Evolutionary conservation across 805 yeast genomes (phyloP).

Genomic region (Tetrapisispora arboricola): DNA sequence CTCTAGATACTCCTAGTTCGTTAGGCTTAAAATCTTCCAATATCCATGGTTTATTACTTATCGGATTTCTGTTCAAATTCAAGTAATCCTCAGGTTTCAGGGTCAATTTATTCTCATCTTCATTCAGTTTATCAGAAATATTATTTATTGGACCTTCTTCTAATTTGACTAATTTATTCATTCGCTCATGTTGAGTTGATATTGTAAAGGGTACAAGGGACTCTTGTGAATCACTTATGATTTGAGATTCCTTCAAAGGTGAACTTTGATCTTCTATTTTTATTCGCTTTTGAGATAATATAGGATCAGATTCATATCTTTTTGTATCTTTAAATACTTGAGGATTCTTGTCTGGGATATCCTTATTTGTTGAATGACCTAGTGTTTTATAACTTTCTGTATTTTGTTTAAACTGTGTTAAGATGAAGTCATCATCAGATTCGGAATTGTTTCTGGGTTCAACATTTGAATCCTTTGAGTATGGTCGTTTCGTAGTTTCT

Average conservation of each 20-base stretch:
- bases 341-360: too few relatives aligned
- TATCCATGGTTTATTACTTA: conserved; percentile 25
- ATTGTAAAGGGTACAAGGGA: neutral
- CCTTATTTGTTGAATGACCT: neutral
- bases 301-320: neutral
- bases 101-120: neutral
- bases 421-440: conserved; percentile 13
- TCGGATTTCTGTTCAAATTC: conserved; percentile 20
- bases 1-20: conserved; percentile 4
- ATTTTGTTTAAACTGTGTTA: conserved; percentile 15
- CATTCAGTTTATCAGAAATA: neutral
- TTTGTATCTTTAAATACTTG: too few relatives aligned
- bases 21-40: conserved; percentile 27
- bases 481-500: neutral
- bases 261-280: conserved; percentile 4
- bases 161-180: neutral
- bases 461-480: neutral
- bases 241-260: conserved; percentile 3
- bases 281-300: neutral
- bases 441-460: too few relatives aligned
- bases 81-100: neutral
- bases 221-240: neutral
- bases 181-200: neutral
- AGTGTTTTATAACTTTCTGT: neutral
- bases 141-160: neutral